Base-by-base conservation (phyloP, 2,329 filamentous ascomycete genomes). In the Pochonia chlamydosporia region DNA sequence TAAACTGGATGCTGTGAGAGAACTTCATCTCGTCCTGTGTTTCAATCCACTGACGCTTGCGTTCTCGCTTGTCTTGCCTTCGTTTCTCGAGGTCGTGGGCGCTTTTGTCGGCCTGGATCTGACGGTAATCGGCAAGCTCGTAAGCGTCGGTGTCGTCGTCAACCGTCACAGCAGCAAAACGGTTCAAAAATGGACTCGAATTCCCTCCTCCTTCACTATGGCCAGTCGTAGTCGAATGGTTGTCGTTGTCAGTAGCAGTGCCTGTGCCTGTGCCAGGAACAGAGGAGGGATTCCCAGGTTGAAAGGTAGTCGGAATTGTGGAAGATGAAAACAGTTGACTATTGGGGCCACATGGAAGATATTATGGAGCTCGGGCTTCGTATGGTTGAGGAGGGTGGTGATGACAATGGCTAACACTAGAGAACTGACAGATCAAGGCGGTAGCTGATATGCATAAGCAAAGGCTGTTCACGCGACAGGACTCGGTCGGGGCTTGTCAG, bases 1-100 rank as follows among this genome's bases (percentile, higher is more conserved):
- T 99, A 73, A 99, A 99, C 75, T 99, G 93, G 59, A 99, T 85
- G 70, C 92, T 97, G 68, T 99, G 93, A 16, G 92, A 97, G 77
- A 99, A 99, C 84, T 97, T 97, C 93, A 99, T 99, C 63, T 89
- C 88, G 82, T 87, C 84, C 56, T 76, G 79, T 58, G 84, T 75
- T 58, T 87, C 80, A 59, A 91, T 82, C 76, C 80, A 79, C 62
- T 74, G 73, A 65, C 81, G 78, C 74, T 90, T 90, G 65, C 77
- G 73, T 56, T 69, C 68, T 60, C 75, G 71, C 66, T 79, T 83
- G 18, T 62, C 56, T 52, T 54, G 61, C 55, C 57, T 60, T 45
- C 63, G 65, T 31, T 56, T 52, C 49, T 69, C 63, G 45, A 59
- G 61, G 26, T 64, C 62, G 49, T 59, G 52, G 33, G 49, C 53